These are phyloP conservation scores for Didymella arachidicola DNA, from an alignment of 2,329 filamentous ascomycete species.

Conservation along the genomic window DNA sequence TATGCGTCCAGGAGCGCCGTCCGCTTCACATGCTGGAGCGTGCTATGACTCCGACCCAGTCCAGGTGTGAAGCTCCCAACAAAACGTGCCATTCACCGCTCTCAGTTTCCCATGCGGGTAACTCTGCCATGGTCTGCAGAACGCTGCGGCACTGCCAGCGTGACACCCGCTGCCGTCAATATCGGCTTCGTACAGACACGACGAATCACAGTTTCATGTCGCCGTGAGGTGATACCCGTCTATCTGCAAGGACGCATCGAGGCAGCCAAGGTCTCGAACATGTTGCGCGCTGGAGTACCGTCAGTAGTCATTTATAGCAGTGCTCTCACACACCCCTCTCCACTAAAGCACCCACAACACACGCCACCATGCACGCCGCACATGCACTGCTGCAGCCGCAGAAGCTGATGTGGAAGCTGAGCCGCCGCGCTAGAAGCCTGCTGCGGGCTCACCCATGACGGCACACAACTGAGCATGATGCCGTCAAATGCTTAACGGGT, in stretches of 20 bases:
- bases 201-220: constrained; percentile 15
- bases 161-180: constrained; percentile 20
- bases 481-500: constrained; percentile 1
- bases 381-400: constrained; percentile 1
- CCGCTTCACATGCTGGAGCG: constrained; percentile 18
- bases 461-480: constrained; percentile 7
- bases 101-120: constrained; percentile 4
- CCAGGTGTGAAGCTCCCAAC: constrained; percentile 17
- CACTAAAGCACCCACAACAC: constrained; percentile 25
- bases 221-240: constrained; percentile 8
- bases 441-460: not conserved
- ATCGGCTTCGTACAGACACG: constrained; percentile 15
- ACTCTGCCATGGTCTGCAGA: not conserved
- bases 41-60: constrained; percentile 18
- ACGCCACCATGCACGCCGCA: constrained; percentile 29
- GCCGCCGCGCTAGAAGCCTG: constrained; percentile 18
- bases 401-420: constrained; percentile 18
- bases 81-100: constrained; percentile 22
- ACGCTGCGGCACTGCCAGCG: constrained; percentile 2
- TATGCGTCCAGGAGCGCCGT: constrained; percentile 1
- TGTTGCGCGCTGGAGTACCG: not conserved
- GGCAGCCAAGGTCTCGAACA: constrained; percentile 1
- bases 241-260: constrained; percentile 8
- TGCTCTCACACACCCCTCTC: constrained; percentile 7
- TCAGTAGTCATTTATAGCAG: not conserved